Conservation (phyloP, 139 green algal species). For the Zygnema cylindricum region DNA sequence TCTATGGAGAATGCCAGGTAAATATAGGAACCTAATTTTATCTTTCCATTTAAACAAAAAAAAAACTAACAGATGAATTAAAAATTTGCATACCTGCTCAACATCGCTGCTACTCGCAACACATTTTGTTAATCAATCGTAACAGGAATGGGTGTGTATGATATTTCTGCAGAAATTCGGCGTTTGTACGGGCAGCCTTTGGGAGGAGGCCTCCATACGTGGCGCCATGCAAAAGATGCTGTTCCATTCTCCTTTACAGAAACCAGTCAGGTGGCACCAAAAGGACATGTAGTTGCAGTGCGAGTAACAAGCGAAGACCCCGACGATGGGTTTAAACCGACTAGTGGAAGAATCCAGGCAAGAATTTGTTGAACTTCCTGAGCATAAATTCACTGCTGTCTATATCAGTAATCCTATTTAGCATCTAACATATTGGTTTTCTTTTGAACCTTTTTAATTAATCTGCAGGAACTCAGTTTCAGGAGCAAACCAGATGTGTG, state of each 20-base stretch:
- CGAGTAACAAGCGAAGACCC: slow-evolving; percentile 95
- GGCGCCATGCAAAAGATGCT: not conserved
- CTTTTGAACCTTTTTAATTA: not conserved
- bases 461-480: slow-evolving; percentile 85
- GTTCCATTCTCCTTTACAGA: slow-evolving; percentile 81
- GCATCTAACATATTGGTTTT: too few species aligned
- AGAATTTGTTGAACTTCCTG: too few species aligned
- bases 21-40: slow-evolving; percentile 91
- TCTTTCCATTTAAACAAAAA: too few species aligned
- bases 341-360: slow-evolving; percentile 71
- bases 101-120: too few species aligned
- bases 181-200: slow-evolving; percentile 71
- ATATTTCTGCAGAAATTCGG: slow-evolving; percentile 77
- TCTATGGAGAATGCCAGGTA: slow-evolving; percentile 68
- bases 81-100: too few species aligned
- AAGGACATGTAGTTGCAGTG: slow-evolving; percentile 86
- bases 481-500: slow-evolving; percentile 81
- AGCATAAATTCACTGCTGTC: too few species aligned
- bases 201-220: slow-evolving; percentile 28
- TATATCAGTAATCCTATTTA: too few species aligned
- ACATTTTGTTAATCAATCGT: too few species aligned
- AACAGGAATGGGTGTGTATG: too few species aligned
- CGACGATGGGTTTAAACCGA: slow-evolving; percentile 97
- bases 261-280: not conserved
- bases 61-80: too few species aligned